Percentiles rank a stretch among this genome's conserved stretches.
phyloP scores from a whole-genome alignment of 2,329 filamentous ascomycete genomes.

The Aureobasidium mangrovei region DNA sequence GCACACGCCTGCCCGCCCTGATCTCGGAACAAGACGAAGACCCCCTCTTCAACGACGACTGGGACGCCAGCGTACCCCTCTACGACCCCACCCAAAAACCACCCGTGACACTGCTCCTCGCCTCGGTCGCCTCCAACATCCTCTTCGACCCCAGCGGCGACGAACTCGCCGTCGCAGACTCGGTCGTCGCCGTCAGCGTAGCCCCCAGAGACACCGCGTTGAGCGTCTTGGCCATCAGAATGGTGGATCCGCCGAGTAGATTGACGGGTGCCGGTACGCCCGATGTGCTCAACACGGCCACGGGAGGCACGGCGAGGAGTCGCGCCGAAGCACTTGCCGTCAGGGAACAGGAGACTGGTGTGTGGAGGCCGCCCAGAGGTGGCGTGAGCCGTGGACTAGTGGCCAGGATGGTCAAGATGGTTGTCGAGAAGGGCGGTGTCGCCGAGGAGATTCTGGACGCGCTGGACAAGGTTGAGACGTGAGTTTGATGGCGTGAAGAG shows the following conservation, averaged over 20 bases:
- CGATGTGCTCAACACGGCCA: slow-evolving; percentile 38
- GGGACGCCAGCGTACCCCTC: slow-evolving; percentile 71
- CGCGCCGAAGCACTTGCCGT: slow-evolving; percentile 34
- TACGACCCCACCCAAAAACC: slow-evolving; percentile 55
- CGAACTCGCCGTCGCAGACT: slow-evolving; percentile 87
- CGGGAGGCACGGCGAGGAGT: slow-evolving; percentile 31
- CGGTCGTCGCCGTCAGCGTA: slow-evolving; percentile 77
- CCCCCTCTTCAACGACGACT: slow-evolving; percentile 96
- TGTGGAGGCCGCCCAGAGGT: slow-evolving; percentile 80
- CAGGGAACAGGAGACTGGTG: slow-evolving; percentile 48
- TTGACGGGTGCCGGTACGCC: slow-evolving; percentile 41
- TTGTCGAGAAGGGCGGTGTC: slow-evolving; percentile 68
- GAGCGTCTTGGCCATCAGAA: slow-evolving; percentile 36
- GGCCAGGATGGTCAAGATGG: slow-evolving; percentile 64
- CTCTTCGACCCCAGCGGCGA: slow-evolving; percentile 89
- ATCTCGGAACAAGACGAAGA: slow-evolving; percentile 91
- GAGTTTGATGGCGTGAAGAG: slow-evolving; percentile 14
- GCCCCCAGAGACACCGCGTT: slow-evolving; percentile 43
- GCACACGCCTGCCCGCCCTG: slow-evolving; percentile 72
- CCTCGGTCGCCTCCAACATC: slow-evolving; percentile 76
- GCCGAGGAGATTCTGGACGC: slow-evolving; percentile 79
- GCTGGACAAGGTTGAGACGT: slow-evolving; percentile 60
- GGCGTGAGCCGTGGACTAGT: slow-evolving; percentile 70
- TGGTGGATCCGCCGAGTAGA: slow-evolving; percentile 42
- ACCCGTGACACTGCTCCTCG: slow-evolving; percentile 82